Conservation (phyloP, 2,329 filamentous ascomycete species). For the Cryoendolithus antarcticus region DNA sequence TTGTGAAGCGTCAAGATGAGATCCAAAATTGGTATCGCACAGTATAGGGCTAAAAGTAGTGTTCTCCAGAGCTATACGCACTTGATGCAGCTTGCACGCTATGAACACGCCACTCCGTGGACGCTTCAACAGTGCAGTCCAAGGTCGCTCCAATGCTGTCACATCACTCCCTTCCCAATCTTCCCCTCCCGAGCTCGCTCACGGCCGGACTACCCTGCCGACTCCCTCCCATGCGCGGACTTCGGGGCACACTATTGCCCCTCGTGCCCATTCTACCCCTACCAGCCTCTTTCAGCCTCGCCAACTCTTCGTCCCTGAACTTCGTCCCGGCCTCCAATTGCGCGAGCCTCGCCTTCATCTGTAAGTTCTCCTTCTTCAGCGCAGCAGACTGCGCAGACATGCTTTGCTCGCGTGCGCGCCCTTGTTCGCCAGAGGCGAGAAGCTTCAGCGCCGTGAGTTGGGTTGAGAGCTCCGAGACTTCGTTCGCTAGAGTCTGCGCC, state of each 20-base stretch:
- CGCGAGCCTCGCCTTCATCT: slow-evolving; percentile 15
- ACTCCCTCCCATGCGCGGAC: slow-evolving; percentile 19
- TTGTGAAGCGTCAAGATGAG: too few relatives aligned
- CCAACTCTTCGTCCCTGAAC: slow-evolving; percentile 24
- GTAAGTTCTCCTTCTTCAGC: slow-evolving; percentile 15
- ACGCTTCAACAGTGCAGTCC: too few relatives aligned
- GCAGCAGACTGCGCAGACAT: slow-evolving; percentile 12
- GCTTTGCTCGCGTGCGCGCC: slow-evolving; percentile 14
- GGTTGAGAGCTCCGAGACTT: slow-evolving; percentile 36
- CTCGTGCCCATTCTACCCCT: slow-evolving; percentile 24
- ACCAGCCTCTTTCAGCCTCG: slow-evolving; percentile 19
- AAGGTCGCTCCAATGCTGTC: too few relatives aligned
- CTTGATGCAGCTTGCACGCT: too few relatives aligned
- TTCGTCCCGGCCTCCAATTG: slow-evolving; percentile 18
- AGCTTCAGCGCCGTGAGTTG: slow-evolving; percentile 16
- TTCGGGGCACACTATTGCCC: slow-evolving; percentile 24
- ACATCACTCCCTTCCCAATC: neutral
- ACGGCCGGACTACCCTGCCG: slow-evolving; percentile 21
- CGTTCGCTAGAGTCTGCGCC: slow-evolving; percentile 33
- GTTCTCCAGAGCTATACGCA: too few relatives aligned
- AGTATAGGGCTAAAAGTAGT: too few relatives aligned
- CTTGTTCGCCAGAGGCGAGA: slow-evolving; percentile 18
- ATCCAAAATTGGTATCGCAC: too few relatives aligned
- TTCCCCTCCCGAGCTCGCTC: slow-evolving; percentile 9
- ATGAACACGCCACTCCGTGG: too few relatives aligned